Percentiles rank a stretch among this genome's conserved stretches.
These are phyloP conservation scores for Cyclotella cryptica DNA, from an alignment of 108 stramenopile genomes.

Conservation along the genomic window DNA sequence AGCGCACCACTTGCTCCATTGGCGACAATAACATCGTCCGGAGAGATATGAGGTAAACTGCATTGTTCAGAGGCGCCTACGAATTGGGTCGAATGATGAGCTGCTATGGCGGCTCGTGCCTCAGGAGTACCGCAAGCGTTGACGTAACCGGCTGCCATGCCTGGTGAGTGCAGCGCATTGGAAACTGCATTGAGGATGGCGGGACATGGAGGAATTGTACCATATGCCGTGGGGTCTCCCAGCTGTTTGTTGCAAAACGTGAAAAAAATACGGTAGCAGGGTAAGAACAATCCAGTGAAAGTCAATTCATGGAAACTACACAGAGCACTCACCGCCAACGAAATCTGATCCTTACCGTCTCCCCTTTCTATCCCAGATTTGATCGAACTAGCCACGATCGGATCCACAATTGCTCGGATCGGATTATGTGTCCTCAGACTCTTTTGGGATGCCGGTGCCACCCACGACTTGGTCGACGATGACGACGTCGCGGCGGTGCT, in stretches of 20 bases:
- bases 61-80: too few relatives aligned
- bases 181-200: slow-evolving; percentile 65
- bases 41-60: slow-evolving; percentile 26
- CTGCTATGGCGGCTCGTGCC: slow-evolving; percentile 85
- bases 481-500: not conserved
- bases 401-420: slow-evolving; percentile 87
- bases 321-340: slow-evolving; percentile 87
- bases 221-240: slow-evolving; percentile 84
- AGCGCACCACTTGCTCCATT: slow-evolving; percentile 93
- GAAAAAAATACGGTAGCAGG: too few relatives aligned
- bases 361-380: slow-evolving; percentile 54
- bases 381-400: slow-evolving; percentile 64
- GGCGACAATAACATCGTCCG: slow-evolving; percentile 89
- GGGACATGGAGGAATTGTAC: slow-evolving; percentile 67
- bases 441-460: slow-evolving; percentile 65
- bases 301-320: too few relatives aligned
- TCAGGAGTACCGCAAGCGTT: slow-evolving; percentile 77
- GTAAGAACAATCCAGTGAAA: slow-evolving; percentile 1
- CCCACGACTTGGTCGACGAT: slow-evolving; percentile 31
- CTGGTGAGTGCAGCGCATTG: slow-evolving; percentile 34
- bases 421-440: slow-evolving; percentile 82
- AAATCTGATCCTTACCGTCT: slow-evolving; percentile 82
- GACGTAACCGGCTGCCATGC: slow-evolving; percentile 73
- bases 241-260: slow-evolving; percentile 58
- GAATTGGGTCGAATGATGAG: slow-evolving; percentile 56